These are phyloP conservation scores for Tuber borchii DNA, from an alignment of 495 filamentous ascomycete genomes.

Conservation along the genomic window DNA sequence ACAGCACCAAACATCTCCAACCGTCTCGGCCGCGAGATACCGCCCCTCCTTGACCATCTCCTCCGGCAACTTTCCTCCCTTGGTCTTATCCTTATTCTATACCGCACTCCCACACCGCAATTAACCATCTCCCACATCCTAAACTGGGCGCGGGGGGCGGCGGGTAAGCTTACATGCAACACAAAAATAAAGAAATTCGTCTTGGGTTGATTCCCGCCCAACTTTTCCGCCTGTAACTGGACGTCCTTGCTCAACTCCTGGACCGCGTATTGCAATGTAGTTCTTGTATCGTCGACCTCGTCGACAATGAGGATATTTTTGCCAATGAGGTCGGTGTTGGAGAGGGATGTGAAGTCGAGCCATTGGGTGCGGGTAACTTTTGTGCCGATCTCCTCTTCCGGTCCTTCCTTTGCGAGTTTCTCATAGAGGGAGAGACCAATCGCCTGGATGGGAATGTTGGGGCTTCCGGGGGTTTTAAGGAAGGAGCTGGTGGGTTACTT, in stretches of 20 bases:
- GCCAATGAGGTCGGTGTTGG: constrained; percentile 83
- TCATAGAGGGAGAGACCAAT: constrained; percentile 98
- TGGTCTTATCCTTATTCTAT: constrained; percentile 91
- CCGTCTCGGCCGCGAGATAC: constrained; percentile 82
- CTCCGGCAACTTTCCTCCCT: constrained; percentile 80
- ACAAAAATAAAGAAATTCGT: constrained; percentile 92
- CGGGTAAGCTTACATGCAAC: constrained; percentile 66
- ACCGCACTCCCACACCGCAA: neutral
- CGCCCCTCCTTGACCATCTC: constrained; percentile 67
- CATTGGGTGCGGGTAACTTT: constrained; percentile 98
- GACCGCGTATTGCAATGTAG: constrained; percentile 94
- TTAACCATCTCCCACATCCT: constrained; percentile 8
- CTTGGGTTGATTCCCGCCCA: constrained; percentile 62
- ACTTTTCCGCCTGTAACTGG: constrained; percentile 63
- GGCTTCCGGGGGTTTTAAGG: constrained; percentile 76
- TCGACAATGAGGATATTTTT: constrained; percentile 98
- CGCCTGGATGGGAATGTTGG: constrained; percentile 98
- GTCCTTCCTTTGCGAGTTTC: constrained; percentile 54
- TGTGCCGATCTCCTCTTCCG: constrained; percentile 62
- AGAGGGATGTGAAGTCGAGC: constrained; percentile 81
- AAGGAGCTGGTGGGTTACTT: constrained; percentile 54
- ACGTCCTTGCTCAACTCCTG: constrained; percentile 95
- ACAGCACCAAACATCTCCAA: constrained; percentile 92
- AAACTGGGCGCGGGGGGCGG: no score
- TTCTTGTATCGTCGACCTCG: constrained; percentile 96